Conservation (phyloP, 2,329 filamentous ascomycete species). For the Emergomyces pasteurianus region DNA sequence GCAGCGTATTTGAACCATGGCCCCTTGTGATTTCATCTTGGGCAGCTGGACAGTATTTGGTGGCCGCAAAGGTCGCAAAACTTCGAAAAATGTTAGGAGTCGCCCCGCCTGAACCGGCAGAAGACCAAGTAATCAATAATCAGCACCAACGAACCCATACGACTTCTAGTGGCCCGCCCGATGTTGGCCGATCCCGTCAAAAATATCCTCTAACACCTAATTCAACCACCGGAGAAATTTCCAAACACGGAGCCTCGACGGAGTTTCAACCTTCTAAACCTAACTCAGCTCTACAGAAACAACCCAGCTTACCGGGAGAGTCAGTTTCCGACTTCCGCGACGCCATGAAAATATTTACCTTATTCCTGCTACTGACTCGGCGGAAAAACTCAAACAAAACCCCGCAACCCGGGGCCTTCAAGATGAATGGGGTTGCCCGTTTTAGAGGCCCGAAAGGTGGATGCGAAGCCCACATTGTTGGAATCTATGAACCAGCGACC, state of each 20-base stretch:
- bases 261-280: not conserved
- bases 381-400: not conserved
- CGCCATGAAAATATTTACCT: not conserved
- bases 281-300: not conserved
- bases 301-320: not conserved
- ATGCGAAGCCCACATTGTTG: conserved; percentile 2
- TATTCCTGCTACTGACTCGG: not conserved
- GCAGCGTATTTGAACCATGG: conserved; percentile 4
- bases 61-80: not conserved
- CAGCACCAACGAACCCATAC: not conserved
- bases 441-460: conserved; percentile 3
- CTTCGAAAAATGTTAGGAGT: not conserved
- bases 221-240: not conserved
- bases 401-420: not conserved
- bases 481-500: not conserved
- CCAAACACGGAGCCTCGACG: not conserved
- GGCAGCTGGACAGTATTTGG: not conserved
- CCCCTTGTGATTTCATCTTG: not conserved
- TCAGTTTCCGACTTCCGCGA: not conserved
- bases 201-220: not conserved
- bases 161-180: not conserved
- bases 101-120: not conserved
- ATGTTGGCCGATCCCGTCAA: not conserved
- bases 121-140: not conserved
- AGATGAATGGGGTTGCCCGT: conserved; percentile 1